Evolutionary conservation across 192 early-diverging fungal genomes (phyloP), one percentile per base, ranked within the genome.

Genomic region (Paraglomus brasilianum): DNA sequence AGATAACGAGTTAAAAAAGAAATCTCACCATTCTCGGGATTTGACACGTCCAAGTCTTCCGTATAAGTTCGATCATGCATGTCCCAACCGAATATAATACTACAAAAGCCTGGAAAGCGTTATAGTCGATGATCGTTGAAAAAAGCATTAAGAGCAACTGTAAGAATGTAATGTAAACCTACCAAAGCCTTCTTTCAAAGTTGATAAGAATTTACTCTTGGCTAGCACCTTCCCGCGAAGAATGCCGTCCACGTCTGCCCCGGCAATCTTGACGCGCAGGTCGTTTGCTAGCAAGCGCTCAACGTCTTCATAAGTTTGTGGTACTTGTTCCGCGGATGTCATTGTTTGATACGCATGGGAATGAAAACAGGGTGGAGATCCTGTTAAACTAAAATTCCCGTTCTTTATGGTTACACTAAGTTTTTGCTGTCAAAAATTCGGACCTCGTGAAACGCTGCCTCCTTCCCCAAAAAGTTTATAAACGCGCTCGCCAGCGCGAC

Each of bases 81-180:
- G 69, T 93, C 92, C 90, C 92, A 93, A 8, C 85, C 84, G 74
- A 88, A 91, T 36, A 90, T 77, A n/a, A 91, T 87, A 14, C 82
- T 88, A 70, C 90, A 92, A 66, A 93, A 92, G 1, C 88, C 88
- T 89, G 53, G 59, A 24, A 11, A 70, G n/a, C n/a, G n/a, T n/a
- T n/a, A n/a, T n/a, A n/a, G n/a, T n/a, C n/a, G n/a, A n/a, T n/a
- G n/a, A 58, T 6, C 36, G 19, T 10, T 47, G 15, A 10, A 47
- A 47, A 47, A 47, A 47, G 15, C 8, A 47, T 10, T 47, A 10
- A 47, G 15, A 47, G 8, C 8, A 47, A 47, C 46, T 47, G 15
- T 10, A 47, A 8, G 8, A 47, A 47, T 10, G 15, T 47, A 8
- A 47, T 21, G 44, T 36, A n/a, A 39, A 77, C 76, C 39, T 81